phyloP scores from a whole-genome alignment of 2,329 filamentous ascomycete genomes.

The Diaporthe batatas region DNA sequence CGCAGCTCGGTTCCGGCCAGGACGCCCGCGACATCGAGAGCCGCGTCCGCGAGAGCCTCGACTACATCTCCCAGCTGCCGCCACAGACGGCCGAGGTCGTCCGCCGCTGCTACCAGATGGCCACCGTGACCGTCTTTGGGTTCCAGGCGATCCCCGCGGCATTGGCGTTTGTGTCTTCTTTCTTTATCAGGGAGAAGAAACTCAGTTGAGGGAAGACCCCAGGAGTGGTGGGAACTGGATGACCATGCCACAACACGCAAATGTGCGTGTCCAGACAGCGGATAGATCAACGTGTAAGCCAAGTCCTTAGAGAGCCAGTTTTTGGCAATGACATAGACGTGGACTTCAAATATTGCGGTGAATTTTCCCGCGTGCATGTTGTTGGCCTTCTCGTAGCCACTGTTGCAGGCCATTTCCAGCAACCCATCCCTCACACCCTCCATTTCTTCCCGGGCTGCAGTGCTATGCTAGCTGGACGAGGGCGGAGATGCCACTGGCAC shows the following conservation, averaged over 20 bases:
- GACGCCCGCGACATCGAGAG: conserved; percentile 76
- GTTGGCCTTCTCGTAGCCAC: background rate
- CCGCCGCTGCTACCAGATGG: conserved; percentile 72
- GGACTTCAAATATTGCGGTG: too few relatives aligned
- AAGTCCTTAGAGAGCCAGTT: background rate
- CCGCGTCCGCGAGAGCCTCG: conserved; percentile 76
- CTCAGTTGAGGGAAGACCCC: conserved; percentile 51
- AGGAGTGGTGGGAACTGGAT: background rate
- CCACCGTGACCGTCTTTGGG: conserved; percentile 57
- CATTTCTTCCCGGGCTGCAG: too few relatives aligned
- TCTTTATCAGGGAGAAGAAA: conserved; percentile 70
- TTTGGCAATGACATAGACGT: background rate
- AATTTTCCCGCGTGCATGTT: background rate
- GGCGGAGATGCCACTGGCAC: background rate
- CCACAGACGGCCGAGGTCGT: conserved; percentile 71
- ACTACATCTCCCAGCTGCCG: conserved; percentile 75
- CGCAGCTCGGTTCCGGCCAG: conserved; percentile 66
- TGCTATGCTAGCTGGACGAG: background rate
- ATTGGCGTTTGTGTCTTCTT: conserved; percentile 55
- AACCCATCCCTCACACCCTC: background rate
- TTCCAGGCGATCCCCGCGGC: conserved; percentile 54
- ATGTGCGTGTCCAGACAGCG: background rate
- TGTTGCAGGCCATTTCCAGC: background rate
- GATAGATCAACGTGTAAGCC: too few relatives aligned
- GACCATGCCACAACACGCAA: background rate